phyloP scores from a whole-genome alignment of 2,329 filamentous ascomycete species.

The Cladophialophora carrionii region DNA sequence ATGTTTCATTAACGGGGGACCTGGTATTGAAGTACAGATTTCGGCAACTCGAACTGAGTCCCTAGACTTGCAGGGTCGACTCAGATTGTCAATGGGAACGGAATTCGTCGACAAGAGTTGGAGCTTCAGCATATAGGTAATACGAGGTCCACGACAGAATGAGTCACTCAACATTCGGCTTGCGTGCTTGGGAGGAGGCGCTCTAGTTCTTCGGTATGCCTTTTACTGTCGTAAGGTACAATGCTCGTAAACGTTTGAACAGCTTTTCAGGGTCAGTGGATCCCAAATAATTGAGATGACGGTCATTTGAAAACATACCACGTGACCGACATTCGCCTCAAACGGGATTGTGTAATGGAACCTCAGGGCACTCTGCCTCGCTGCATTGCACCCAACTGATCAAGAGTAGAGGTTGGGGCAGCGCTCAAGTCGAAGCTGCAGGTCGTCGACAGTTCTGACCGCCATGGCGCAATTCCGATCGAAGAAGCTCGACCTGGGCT shows the following conservation, averaged over 20 bases:
- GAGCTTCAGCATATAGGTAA: neutral
- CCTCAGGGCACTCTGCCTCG: neutral
- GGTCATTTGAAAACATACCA: neutral
- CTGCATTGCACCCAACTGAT: neutral
- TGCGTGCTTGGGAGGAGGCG: neutral
- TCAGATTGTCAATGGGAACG: neutral
- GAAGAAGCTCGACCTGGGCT: constrained; percentile 86
- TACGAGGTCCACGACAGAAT: neutral
- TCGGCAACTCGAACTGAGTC: neutral
- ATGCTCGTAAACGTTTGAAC: neutral
- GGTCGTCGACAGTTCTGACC: constrained; percentile 35
- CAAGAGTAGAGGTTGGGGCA: neutral
- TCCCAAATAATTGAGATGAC: neutral
- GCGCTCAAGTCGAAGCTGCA: no score
- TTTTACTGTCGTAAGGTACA: neutral
- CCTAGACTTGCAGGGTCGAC: neutral
- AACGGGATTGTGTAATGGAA: neutral
- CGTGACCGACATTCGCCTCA: neutral
- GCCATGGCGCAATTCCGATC: constrained; percentile 83
- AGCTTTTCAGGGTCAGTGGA: neutral
- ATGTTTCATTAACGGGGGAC: neutral
- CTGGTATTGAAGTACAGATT: neutral
- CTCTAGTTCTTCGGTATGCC: neutral
- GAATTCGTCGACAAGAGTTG: neutral
- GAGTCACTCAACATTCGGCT: constrained; percentile 8